Evolutionary conservation across 23 red algal genomes (phyloP).

Genomic region (Chondrus crispus): DNA sequence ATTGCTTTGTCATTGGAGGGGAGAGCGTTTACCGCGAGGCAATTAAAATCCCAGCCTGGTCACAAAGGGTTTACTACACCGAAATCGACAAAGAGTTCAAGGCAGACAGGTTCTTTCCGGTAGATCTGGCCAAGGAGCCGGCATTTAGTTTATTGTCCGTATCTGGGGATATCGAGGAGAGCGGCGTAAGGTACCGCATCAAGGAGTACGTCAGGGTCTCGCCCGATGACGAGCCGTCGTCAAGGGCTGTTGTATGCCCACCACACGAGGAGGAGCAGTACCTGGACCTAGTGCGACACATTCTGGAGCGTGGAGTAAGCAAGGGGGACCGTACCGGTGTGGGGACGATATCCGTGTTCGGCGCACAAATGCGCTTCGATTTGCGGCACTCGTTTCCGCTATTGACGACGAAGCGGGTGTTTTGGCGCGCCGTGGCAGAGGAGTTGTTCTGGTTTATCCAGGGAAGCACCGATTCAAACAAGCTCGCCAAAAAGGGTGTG

Average conservation of each 20-base stretch:
- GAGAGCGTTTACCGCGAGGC: slow-evolving; percentile 63
- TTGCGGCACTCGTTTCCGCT: slow-evolving; percentile 82
- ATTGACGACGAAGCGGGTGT: slow-evolving; percentile 95
- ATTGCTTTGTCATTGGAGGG: slow-evolving; percentile 83
- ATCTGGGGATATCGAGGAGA: slow-evolving; percentile 47
- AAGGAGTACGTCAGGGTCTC: slow-evolving; percentile 28
- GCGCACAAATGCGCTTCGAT: slow-evolving; percentile 83
- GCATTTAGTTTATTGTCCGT: slow-evolving; percentile 33
- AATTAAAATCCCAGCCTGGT: slow-evolving; percentile 29
- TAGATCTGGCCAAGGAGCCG: not conserved
- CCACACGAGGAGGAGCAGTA: slow-evolving; percentile 87
- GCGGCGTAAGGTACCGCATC: slow-evolving; percentile 40
- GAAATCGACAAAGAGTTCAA: slow-evolving; percentile 19
- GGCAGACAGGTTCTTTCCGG: slow-evolving; percentile 25
- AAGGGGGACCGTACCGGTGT: slow-evolving; percentile 77
- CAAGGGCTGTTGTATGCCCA: not conserved
- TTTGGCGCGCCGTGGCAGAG: slow-evolving; percentile 94
- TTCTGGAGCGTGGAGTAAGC: slow-evolving; percentile 48
- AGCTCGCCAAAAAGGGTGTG: slow-evolving; percentile 67
- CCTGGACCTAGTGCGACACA: slow-evolving; percentile 73
- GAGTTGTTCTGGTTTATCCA: slow-evolving; percentile 94
- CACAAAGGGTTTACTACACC: slow-evolving; percentile 44
- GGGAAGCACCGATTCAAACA: slow-evolving; percentile 74
- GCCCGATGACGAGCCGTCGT: not conserved
- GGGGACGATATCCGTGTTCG: slow-evolving; percentile 88